Evolutionary conservation across 225 moss, liverwort and hornwort species (phyloP), one percentile per base, ranked within the genome.

Genomic region (Asterella californica): DNA sequence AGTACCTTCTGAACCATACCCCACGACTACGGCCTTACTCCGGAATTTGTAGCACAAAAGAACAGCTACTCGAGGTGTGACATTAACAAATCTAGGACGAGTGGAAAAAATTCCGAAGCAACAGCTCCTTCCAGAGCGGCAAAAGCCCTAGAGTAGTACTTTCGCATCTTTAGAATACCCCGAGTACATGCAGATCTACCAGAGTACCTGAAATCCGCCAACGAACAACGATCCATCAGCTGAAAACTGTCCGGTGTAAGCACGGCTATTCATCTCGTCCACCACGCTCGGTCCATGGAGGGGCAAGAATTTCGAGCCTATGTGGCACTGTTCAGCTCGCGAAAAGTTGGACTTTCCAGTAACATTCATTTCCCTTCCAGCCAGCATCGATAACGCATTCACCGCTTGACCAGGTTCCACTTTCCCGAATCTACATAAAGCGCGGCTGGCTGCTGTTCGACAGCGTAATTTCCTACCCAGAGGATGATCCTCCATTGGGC

Each of bases 201-300:
- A 33, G 21, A 34, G 48, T 78, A 95, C 94, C 93, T 97, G 94
- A 72, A 93, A 97, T 60, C 92, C 94, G 49, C 94, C 97, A 25
- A 97, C 93, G 74, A 97, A 97, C 54, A 97, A 77, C 47, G 87
- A 85, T 24, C 97, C 97, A 74, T 94, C 90, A 46, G 30, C 78
- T 0, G 97, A 97, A 53, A 93, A 97, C 49, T 97, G 97, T 36
- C 97, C 97, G 55, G 91, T 93, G 76, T 97, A 94, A 11, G 91
- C 94, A 37, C 94, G 91, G 73, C 94, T 94, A 30, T 84, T 79
- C 36, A 87, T 65, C 62, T 84, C 89, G 53, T 93, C 94, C 82
- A 97, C 88, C 49, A 91, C 79, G 2, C 84, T 82, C 9, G 94
- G 93, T n/a, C 93, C 97, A 80, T 94, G 93, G 0, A 82, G 81